A percentile compares a stretch with the other conserved stretches of the same genome.
These are phyloP conservation scores for Extremus antarcticus DNA, from an alignment of 495 filamentous ascomycete genomes.

Conservation along the genomic window DNA sequence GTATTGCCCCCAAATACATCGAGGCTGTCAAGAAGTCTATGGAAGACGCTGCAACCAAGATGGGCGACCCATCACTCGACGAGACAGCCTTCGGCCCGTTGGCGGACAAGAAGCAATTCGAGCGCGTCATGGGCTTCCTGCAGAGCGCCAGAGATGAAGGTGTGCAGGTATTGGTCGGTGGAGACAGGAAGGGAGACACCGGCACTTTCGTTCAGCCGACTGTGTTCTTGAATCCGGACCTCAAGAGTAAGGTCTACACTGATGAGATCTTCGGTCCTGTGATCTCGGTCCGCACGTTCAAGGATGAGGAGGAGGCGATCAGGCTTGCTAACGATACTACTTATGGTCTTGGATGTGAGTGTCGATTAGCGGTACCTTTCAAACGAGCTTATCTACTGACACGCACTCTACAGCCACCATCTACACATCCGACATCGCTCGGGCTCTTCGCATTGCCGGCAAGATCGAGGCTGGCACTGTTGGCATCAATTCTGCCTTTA, in stretches of 20 bases:
- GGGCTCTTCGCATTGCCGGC: slow-evolving; percentile 39
- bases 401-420: slow-evolving; percentile 22
- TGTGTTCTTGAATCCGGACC: slow-evolving; percentile 36
- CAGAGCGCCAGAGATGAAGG: slow-evolving; percentile 7
- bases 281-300: slow-evolving; percentile 39
- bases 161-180: slow-evolving; percentile 11
- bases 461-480: slow-evolving; percentile 43
- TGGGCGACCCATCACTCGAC: slow-evolving; percentile 18
- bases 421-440: slow-evolving; percentile 42
- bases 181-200: slow-evolving; percentile 20
- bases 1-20: slow-evolving; percentile 27
- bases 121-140: slow-evolving; percentile 28
- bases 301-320: slow-evolving; percentile 44
- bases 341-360: slow-evolving; percentile 31
- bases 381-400: no score
- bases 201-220: slow-evolving; percentile 39
- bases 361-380: neutral
- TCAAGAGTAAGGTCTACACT: slow-evolving; percentile 36
- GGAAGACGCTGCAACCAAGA: slow-evolving; percentile 20
- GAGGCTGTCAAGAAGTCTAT: slow-evolving; percentile 26
- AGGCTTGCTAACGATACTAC: slow-evolving; percentile 39
- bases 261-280: slow-evolving; percentile 48
- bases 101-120: slow-evolving; percentile 30
- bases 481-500: slow-evolving; percentile 41
- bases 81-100: slow-evolving; percentile 27